A percentile compares a stretch with the other conserved stretches of the same genome.
Evolutionary conservation across 768 basidiomycete genomes (phyloP).

Genomic region (Tulasnella sp.): DNA sequence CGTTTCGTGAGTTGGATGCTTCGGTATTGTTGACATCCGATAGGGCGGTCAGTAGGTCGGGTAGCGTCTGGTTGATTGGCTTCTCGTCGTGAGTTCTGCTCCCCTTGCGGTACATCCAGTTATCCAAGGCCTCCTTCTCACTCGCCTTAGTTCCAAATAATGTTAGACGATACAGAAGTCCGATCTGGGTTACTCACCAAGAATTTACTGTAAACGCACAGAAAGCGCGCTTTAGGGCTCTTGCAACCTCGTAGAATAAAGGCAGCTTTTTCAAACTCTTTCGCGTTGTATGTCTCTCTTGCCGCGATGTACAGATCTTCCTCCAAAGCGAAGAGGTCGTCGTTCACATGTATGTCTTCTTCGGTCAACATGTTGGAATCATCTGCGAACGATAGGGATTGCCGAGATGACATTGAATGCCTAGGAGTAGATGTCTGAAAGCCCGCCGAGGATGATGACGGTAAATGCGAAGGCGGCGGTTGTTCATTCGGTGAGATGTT

Average conservation of each 20-base stretch:
- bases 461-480: slow-evolving; percentile 8
- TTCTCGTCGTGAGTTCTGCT: slow-evolving; percentile 8
- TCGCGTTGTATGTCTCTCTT: slow-evolving; percentile 56
- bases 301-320: slow-evolving; percentile 64
- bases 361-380: slow-evolving; percentile 20
- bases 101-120: slow-evolving; percentile 57
- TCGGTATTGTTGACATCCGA: slow-evolving; percentile 30
- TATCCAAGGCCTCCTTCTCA: slow-evolving; percentile 69
- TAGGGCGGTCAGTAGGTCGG: slow-evolving; percentile 48
- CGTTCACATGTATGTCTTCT: slow-evolving; percentile 23
- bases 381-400: slow-evolving; percentile 14
- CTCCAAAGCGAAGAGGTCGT: slow-evolving; percentile 33
- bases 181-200: slow-evolving; percentile 45
- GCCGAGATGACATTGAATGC: not conserved
- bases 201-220: slow-evolving; percentile 69
- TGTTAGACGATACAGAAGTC: not conserved
- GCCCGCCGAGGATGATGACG: slow-evolving; percentile 2
- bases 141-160: slow-evolving; percentile 43
- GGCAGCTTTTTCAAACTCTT: slow-evolving; percentile 65
- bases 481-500: slow-evolving; percentile 15
- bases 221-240: slow-evolving; percentile 62
- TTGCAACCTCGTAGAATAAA: slow-evolving; percentile 51
- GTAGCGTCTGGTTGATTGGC: slow-evolving; percentile 48
- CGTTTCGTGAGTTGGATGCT: not conserved
- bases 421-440: slow-evolving; percentile 13